A percentile compares a stretch with the other conserved stretches of the same genome.
phyloP scores from a whole-genome alignment of 2,329 filamentous ascomycete genomes.

The Stylonectria norvegica region DNA sequence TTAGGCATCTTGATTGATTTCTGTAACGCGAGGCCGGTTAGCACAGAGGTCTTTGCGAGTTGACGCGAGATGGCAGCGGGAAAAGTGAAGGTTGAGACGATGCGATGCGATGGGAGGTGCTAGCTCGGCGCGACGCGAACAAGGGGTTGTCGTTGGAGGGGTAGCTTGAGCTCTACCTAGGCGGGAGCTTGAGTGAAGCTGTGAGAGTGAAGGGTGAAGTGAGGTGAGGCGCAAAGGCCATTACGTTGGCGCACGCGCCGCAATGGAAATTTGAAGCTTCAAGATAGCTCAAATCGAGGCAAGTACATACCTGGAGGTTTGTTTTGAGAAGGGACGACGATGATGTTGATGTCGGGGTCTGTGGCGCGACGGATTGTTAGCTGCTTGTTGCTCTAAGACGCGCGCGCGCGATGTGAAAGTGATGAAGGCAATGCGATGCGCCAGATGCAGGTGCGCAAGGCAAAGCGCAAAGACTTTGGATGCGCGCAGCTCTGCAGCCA shows the following conservation, averaged over 20 bases:
- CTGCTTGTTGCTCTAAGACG: constrained; percentile 13
- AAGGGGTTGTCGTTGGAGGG: too few relatives aligned
- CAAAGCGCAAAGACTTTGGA: constrained; percentile 17
- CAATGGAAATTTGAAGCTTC: constrained; percentile 13
- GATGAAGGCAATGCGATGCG: background rate
- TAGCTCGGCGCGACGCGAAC: background rate
- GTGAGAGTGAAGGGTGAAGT: constrained; percentile 6
- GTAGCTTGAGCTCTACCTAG: constrained; percentile 26
- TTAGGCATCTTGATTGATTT: constrained; percentile 53
- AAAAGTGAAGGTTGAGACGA: background rate
- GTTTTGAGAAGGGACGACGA: constrained; percentile 12
- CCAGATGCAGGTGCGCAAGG: background rate
- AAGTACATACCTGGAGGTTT: constrained; percentile 21
- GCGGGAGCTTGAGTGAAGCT: constrained; percentile 13
- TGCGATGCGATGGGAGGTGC: background rate
- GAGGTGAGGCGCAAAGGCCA: constrained; percentile 29
- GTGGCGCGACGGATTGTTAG: constrained; percentile 28
- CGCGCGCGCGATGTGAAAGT: constrained; percentile 13
- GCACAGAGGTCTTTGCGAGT: background rate
- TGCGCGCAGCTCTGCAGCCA: constrained; percentile 21
- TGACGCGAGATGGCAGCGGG: background rate
- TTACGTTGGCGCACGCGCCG: constrained; percentile 21
- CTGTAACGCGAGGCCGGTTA: background rate
- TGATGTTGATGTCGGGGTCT: constrained; percentile 25
- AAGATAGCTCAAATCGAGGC: constrained; percentile 12